Conservation (phyloP, 2,329 filamentous ascomycete genomes). For the Orbilia blumenaviensis region DNA sequence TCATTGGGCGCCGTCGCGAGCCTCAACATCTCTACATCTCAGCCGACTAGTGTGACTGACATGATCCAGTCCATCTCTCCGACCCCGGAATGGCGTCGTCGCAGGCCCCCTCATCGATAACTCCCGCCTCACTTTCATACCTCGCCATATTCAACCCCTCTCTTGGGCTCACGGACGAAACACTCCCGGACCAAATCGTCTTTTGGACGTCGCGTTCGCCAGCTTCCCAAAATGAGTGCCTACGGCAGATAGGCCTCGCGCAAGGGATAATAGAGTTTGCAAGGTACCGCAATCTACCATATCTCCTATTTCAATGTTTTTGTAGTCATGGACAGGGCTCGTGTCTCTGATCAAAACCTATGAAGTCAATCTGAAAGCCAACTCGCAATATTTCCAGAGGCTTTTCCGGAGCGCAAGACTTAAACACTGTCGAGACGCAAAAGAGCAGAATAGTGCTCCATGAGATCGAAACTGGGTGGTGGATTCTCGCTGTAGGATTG, state of each 20-base stretch:
- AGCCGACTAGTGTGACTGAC: slow-evolving; percentile 10
- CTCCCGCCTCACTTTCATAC: slow-evolving; percentile 87
- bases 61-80: slow-evolving; percentile 15
- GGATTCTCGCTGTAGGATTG: slow-evolving; percentile 82
- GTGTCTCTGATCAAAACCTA: slow-evolving; percentile 32
- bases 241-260: slow-evolving; percentile 92
- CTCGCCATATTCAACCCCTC: slow-evolving; percentile 94
- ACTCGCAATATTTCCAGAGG: slow-evolving; percentile 65
- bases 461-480: slow-evolving; percentile 88
- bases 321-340: slow-evolving; percentile 29
- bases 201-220: slow-evolving; percentile 78
- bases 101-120: slow-evolving; percentile 60
- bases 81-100: slow-evolving; percentile 44
- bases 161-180: slow-evolving; percentile 72
- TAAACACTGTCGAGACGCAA: slow-evolving; percentile 90
- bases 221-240: slow-evolving; percentile 76
- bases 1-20: slow-evolving; percentile 19
- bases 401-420: slow-evolving; percentile 78
- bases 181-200: slow-evolving; percentile 82
- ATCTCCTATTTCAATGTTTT: background rate
- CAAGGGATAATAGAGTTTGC: slow-evolving; percentile 97
- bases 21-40: slow-evolving; percentile 11
- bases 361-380: slow-evolving; percentile 38
- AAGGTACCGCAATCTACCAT: slow-evolving; percentile 63
- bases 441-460: slow-evolving; percentile 83